Evolutionary conservation across 192 early-diverging fungal genomes (phyloP).

Genomic region (Podila horticola): DNA sequence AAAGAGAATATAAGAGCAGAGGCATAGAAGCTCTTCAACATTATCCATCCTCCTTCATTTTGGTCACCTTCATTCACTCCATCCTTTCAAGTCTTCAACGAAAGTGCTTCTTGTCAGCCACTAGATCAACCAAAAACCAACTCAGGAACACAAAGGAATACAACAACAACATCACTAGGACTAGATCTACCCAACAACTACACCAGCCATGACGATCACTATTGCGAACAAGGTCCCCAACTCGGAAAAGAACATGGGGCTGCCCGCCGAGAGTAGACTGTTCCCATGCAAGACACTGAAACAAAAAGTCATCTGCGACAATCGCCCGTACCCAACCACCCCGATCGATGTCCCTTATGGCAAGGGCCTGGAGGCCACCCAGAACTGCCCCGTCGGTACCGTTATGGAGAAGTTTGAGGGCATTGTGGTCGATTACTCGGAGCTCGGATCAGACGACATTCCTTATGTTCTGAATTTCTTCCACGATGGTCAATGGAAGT

Average conservation of each 20-base stretch:
- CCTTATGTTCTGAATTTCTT: background rate
- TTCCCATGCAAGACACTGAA: slow-evolving; percentile 14
- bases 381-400: slow-evolving; percentile 10
- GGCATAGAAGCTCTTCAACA: too few species aligned
- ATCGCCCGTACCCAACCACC: slow-evolving; percentile 6
- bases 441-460: slow-evolving; percentile 13
- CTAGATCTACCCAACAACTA: too few species aligned
- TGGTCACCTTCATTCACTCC: too few species aligned
- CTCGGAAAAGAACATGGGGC: slow-evolving; percentile 13
- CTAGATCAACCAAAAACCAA: too few species aligned
- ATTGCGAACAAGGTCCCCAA: slow-evolving; percentile 4
- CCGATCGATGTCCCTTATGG: slow-evolving; percentile 5
- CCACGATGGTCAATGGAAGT: slow-evolving; percentile 9
- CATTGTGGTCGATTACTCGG: slow-evolving; percentile 5
- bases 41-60: too few species aligned
- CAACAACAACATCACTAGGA: too few species aligned
- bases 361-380: slow-evolving; percentile 2
- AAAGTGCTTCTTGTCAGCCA: too few species aligned
- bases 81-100: too few species aligned
- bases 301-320: background rate
- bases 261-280: background rate
- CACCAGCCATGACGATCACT: background rate
- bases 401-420: slow-evolving; percentile 19
- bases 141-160: too few species aligned
- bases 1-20: too few species aligned